A percentile compares a stretch with the other conserved stretches of the same genome.
Evolutionary conservation across 2,329 filamentous ascomycete genomes (phyloP).

Genomic region (Exophiala lecanii-corni): DNA sequence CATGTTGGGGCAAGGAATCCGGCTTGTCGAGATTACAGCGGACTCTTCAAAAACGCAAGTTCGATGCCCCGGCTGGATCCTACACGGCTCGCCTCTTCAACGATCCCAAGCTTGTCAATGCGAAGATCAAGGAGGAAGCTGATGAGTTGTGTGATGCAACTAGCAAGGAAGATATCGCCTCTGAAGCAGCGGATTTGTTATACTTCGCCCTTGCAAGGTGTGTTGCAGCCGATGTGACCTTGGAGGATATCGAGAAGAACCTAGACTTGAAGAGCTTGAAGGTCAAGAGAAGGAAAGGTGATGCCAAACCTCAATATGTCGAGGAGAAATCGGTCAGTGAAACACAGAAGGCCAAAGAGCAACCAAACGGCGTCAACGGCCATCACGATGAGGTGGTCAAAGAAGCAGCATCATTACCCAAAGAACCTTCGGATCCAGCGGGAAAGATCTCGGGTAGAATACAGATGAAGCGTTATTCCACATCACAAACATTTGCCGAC

Average conservation of each 20-base stretch:
- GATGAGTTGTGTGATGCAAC: constrained; percentile 88
- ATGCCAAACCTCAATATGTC: constrained; percentile 91
- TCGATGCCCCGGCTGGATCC: constrained; percentile 78
- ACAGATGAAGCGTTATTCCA: constrained; percentile 73
- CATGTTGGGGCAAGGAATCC: constrained; percentile 81
- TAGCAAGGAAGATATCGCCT: constrained; percentile 77
- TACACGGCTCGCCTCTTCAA: constrained; percentile 93
- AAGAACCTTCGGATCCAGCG: constrained; percentile 48
- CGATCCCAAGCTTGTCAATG: constrained; percentile 79
- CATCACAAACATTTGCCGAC: constrained; percentile 42
- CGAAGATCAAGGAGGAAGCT: constrained; percentile 98
- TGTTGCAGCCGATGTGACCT: constrained; percentile 72
- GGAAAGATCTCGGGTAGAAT: constrained; percentile 57
- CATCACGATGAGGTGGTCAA: constrained; percentile 32
- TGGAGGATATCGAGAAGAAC: constrained; percentile 87
- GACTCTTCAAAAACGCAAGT: constrained; percentile 76
- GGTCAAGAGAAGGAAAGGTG: constrained; percentile 85
- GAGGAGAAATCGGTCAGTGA: constrained; percentile 50
- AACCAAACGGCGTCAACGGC: constrained; percentile 23
- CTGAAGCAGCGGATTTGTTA: constrained; percentile 89
- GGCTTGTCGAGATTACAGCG: constrained; percentile 83
- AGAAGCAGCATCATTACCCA: constrained; percentile 48
- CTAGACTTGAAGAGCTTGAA: constrained; percentile 93
- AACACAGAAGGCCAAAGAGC: constrained; percentile 34
- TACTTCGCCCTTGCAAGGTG: constrained; percentile 95